Evolutionary conservation across 805 yeast species (phyloP).

Genomic region (Debaryomyces maramus): DNA sequence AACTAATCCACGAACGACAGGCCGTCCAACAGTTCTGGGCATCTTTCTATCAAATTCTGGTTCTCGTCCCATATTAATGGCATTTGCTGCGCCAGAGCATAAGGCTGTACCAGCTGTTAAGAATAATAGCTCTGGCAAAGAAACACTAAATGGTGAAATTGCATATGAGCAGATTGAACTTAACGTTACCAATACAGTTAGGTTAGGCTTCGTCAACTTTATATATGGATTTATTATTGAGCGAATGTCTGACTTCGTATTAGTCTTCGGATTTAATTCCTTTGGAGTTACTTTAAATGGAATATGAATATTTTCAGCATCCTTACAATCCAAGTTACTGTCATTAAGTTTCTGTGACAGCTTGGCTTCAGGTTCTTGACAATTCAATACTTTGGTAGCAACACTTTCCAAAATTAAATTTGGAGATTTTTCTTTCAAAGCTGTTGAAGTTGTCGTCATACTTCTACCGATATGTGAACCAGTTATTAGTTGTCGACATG

Average conservation of each 20-base stretch:
- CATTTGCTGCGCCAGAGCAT: conserved; percentile 92
- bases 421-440: conserved; percentile 1
- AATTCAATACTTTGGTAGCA: conserved; percentile 45
- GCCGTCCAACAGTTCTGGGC: conserved; percentile 86
- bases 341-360: conserved; percentile 19
- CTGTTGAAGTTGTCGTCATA: neutral
- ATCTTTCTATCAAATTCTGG: conserved; percentile 84
- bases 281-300: conserved; percentile 62
- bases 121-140: conserved; percentile 65
- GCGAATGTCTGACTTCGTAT: conserved; percentile 1
- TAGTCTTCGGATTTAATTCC: conserved; percentile 3
- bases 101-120: conserved; percentile 83
- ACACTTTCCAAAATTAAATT: conserved; percentile 32
- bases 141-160: conserved; percentile 78
- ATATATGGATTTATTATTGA: conserved; percentile 57
- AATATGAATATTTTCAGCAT: conserved; percentile 29
- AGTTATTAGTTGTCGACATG: conserved; percentile 8
- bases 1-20: conserved; percentile 82
- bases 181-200: conserved; percentile 83
- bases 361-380: conserved; percentile 39
- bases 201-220: conserved; percentile 85
- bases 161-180: conserved; percentile 95
- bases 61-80: conserved; percentile 96
- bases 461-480: conserved; percentile 7
- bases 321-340: conserved; percentile 23